Base-by-base conservation (phyloP, 1,284 basidiomycete species). In the Apiotrichum akiyoshidainum region DNA sequence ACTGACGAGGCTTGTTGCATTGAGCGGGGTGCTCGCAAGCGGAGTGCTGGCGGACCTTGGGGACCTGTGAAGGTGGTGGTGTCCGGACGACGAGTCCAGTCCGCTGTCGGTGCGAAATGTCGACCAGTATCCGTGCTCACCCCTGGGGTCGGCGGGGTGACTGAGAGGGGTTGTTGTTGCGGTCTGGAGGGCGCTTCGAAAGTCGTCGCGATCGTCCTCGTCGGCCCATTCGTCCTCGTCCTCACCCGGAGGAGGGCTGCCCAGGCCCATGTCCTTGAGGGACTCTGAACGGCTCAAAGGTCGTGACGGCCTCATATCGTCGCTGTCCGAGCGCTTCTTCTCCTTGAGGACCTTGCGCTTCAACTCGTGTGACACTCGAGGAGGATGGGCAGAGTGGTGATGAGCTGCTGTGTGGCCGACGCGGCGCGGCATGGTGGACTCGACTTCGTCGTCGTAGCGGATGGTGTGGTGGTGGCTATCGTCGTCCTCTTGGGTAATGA, bases 401-500 rank as follows among this genome's bases (percentile, higher is more conserved):
- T 11, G 37, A 10, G 5, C 5, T 16, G 37, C 37, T 16, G 37
- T 13, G 37, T 37, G 37, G 12, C 37, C 37, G 37, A 37, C 37
- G 37, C 37, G 37, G 37, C 37, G 37, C 12, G 37, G 37, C 12
- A 71, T 69, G 9, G 68, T 67, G 26, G 59, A 55, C 56, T 73
- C 74, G 9, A 46, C 55, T 50, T 73, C 72, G 10, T 70, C 71
- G 54, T 68, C 66, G 2, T 67, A 16, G 12, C 37, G 37, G 26
- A 31, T 31, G 26, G 7, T 31, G 37, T 37, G 37, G 37, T 37
- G 37, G 37, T 37, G 4, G 12, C 14, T 11, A 16, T 37, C 14
- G 12, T 37, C 37, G 37, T 37, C 37, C 3, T 16, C 12, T 16
- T 37, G 37, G 12, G 37, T 37, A 16, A 37, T 37, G 37, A 16